A percentile compares a stretch with the other conserved stretches of the same genome.
Conservation (phyloP, 805 yeast genomes). For the Candida germanica region DNA sequence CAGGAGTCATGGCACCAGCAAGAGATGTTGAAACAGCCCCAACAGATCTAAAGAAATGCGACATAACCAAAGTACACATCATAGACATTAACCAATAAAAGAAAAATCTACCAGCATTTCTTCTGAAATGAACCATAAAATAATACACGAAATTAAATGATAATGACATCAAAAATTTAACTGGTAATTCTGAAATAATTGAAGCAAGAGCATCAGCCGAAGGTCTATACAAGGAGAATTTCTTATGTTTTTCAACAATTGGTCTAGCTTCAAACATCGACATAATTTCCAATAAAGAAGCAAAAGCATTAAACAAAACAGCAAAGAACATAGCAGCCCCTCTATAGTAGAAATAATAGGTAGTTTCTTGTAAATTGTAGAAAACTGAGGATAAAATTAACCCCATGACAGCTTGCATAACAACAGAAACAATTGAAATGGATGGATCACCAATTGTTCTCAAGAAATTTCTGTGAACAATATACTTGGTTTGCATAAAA, state of each 20-base stretch:
- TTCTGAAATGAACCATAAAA: constrained; percentile 49
- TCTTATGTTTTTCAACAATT: constrained; percentile 66
- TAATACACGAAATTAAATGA: constrained; percentile 29
- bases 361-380: constrained; percentile 47
- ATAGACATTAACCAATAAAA: constrained; percentile 28
- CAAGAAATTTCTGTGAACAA: constrained; percentile 6
- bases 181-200: constrained; percentile 52
- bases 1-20: constrained; percentile 36
- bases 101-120: constrained; percentile 34
- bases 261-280: constrained; percentile 58
- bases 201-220: constrained; percentile 69
- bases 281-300: constrained; percentile 57
- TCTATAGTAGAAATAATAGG: constrained; percentile 57
- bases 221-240: constrained; percentile 68
- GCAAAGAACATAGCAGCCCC: constrained; percentile 63
- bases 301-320: constrained; percentile 56
- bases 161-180: constrained; percentile 45
- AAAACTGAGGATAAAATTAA: constrained; percentile 59
- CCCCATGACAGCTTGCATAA: constrained; percentile 24
- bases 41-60: constrained; percentile 38
- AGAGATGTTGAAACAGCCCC: constrained; percentile 42
- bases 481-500: constrained; percentile 7
- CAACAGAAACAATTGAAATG: constrained; percentile 3
- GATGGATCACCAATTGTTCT: constrained; percentile 8
- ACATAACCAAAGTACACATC: constrained; percentile 35